phyloP scores from a whole-genome alignment of 1,284 basidiomycete genomes.

The Exsudoporus floridanus region DNA sequence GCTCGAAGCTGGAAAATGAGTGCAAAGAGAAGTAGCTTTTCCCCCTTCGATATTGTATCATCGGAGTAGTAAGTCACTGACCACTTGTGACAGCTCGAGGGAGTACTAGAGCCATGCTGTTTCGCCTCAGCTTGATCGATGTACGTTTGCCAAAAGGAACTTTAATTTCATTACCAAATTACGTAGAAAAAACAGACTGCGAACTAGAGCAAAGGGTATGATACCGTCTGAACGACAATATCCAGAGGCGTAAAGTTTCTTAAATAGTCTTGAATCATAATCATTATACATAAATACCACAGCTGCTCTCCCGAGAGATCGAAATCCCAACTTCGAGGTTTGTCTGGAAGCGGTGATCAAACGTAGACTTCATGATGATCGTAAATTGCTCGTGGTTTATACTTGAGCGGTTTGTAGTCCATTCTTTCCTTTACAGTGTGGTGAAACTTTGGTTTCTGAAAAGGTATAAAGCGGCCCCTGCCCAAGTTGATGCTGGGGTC shows the following conservation, averaged over 20 bases:
- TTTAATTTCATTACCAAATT: neutral
- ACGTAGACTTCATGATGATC: constrained; percentile 26
- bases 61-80: neutral
- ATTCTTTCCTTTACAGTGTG: constrained; percentile 35
- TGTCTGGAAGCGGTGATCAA: constrained; percentile 10
- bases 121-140: too few species aligned
- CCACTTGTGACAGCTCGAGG: too few species aligned
- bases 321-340: neutral
- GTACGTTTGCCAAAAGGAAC: too few species aligned
- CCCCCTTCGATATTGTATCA: neutral
- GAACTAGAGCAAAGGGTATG: neutral
- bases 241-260: neutral
- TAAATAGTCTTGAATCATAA: neutral
- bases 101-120: too few species aligned
- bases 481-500: constrained; percentile 29
- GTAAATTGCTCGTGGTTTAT: constrained; percentile 29
- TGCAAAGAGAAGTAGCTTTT: neutral
- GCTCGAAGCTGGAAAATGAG: constrained; percentile 1
- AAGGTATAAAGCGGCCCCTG: constrained; percentile 31
- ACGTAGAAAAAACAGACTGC: too few species aligned
- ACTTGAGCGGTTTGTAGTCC: constrained; percentile 21
- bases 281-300: neutral
- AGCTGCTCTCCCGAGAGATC: neutral
- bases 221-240: neutral
- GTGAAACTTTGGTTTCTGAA: constrained; percentile 29